Evolutionary conservation across 148 eudicot genomes (phyloP).

Genomic region (Chenopodium berlandieri): DNA sequence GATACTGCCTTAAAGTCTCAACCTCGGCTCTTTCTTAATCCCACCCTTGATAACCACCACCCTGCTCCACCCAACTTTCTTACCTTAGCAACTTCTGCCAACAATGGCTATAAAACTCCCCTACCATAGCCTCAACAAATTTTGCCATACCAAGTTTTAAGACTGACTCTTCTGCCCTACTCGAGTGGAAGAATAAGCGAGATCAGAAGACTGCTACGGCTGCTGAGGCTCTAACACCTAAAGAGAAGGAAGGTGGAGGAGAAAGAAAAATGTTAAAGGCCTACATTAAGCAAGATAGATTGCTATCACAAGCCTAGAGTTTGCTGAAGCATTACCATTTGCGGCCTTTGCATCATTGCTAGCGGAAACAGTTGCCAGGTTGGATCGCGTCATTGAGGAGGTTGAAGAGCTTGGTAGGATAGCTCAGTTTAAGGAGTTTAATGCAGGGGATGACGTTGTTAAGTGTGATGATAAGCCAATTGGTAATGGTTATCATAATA

Average conservation of each 20-base stretch:
- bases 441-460: conserved; percentile 37
- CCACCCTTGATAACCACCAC: conserved; percentile 28
- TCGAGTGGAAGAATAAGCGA: conserved; percentile 49
- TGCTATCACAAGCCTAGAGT: conserved; percentile 68
- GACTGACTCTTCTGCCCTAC: conserved; percentile 57
- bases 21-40: conserved; percentile 75
- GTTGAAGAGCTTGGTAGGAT: conserved; percentile 80
- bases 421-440: conserved; percentile 62
- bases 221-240: not conserved
- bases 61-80: conserved; percentile 33
- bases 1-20: conserved; percentile 78
- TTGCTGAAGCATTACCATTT: conserved; percentile 95
- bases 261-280: conserved; percentile 45
- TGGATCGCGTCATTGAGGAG: conserved; percentile 79
- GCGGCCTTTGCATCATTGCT: conserved; percentile 90
- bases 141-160: conserved; percentile 40
- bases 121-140: conserved; percentile 8
- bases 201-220: not conserved
- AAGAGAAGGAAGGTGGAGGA: conserved; percentile 22
- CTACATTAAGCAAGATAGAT: conserved; percentile 74
- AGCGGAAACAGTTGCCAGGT: conserved; percentile 86
- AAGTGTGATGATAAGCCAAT: conserved; percentile 18
- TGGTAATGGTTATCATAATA: conserved; percentile 30
- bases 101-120: conserved; percentile 6
- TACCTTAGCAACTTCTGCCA: conserved; percentile 31